Evolutionary conservation across 371 early-diverging fungal species (phyloP), one percentile per base, ranked within the genome.

Genomic region (Saksenaea vasiformis): DNA sequence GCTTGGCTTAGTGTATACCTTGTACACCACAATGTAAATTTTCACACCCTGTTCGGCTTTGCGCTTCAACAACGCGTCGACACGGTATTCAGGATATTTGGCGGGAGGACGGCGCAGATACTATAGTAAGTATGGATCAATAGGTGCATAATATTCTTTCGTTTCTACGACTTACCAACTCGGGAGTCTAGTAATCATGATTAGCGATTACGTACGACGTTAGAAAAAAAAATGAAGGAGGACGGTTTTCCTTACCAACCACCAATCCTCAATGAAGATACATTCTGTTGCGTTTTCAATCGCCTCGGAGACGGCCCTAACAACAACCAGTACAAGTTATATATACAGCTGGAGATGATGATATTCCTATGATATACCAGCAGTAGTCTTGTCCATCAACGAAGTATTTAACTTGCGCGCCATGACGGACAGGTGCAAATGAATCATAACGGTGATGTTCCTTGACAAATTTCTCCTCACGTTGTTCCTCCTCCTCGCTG

Each of bases 231-330:
- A 17, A 56, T 54, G 24, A 37, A 27, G 58, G 17, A 61, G 10
- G 36, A 3, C n/a, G 3, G 24, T 37, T 55, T 22, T 7, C 17
- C 67, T 78, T 82, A 87, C 88, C 82, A 94, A 78, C 93, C 96
- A 96, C 98, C 98, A 97, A 75, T 94, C 97, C 36, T 85, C 86
- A 66, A 96, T 94, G 72, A 90, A 95, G 54, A 96, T 91, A 62
- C 80, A 83, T 31, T 85, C 80, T 34, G 84, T 84, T 38, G 96
- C 95, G 28, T 79, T 78, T 64, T 87, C 79, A 64, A 96, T 82
- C 22, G 92, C 91, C 60, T 93, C 92, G 4, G 91, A 86, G 5
- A 95, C 82, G 27, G 90, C 90, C 80, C 80, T 80, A 19, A 26
- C 28, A 26, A 54, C 14, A 62, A 22, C 38, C 5, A 60, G 27